Conservation (phyloP, 352 stramenopile genomes). For the Phytophthora colocasiae region DNA sequence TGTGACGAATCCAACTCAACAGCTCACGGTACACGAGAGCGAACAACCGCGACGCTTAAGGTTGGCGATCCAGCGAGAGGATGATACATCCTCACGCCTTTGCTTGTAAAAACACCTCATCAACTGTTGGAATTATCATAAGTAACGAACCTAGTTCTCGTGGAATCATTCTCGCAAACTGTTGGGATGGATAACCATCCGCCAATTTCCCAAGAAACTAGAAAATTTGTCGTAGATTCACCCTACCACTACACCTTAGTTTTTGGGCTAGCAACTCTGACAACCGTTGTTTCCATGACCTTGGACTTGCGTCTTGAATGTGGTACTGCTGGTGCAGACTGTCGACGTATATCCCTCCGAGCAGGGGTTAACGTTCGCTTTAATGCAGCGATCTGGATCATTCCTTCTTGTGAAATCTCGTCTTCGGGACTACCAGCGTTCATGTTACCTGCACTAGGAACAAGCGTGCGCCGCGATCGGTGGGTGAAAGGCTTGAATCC, state of each 20-base stretch:
- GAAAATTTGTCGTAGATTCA: too few species aligned
- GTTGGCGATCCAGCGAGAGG: too few species aligned
- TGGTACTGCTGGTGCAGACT: constrained; percentile 14
- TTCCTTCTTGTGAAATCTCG: constrained; percentile 2
- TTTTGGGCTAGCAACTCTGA: constrained; percentile 29
- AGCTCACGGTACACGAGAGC: neutral
- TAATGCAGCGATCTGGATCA: constrained; percentile 1
- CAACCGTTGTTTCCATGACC: constrained; percentile 9
- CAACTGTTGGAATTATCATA: too few species aligned
- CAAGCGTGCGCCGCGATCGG: constrained; percentile 12
- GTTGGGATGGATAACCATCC: too few species aligned
- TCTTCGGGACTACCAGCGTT: neutral
- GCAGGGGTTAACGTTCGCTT: constrained; percentile 16
- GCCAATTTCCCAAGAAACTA: too few species aligned
- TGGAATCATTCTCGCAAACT: too few species aligned
- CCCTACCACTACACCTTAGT: neutral
- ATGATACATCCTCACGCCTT: too few species aligned
- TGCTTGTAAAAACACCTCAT: too few species aligned
- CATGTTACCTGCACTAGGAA: constrained; percentile 2
- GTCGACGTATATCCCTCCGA: constrained; percentile 13
- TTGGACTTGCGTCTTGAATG: constrained; percentile 9
- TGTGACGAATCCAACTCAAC: neutral
- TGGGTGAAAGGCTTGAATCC: constrained; percentile 14
- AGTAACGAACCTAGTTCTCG: too few species aligned
- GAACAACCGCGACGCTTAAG: constrained; percentile 1